Conservation (phyloP, 1,284 basidiomycete genomes). For the Puccinia coronata region DNA sequence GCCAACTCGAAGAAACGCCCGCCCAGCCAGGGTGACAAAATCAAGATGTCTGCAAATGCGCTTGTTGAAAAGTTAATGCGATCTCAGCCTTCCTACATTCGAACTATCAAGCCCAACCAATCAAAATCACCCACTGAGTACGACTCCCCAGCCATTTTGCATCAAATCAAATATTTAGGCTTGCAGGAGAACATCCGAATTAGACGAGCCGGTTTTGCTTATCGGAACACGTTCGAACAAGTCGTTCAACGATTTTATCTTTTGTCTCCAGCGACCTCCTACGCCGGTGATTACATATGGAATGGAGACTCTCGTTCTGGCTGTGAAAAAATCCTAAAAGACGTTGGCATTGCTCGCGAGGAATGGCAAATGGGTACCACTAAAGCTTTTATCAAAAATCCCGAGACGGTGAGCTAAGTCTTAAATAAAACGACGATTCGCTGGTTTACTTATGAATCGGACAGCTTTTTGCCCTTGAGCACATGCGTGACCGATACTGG, state of each 20-base stretch:
- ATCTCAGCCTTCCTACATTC: conserved; percentile 95
- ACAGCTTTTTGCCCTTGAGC: conserved; percentile 94
- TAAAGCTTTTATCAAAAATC: conserved; percentile 99
- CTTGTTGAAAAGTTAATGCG: conserved; percentile 95
- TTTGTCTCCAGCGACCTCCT: conserved; percentile 89
- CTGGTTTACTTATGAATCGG: background rate
- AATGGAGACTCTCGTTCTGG: conserved; percentile 84
- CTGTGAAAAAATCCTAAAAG: conserved; percentile 87
- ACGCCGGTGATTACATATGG: conserved; percentile 99
- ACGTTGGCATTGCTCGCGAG: conserved; percentile 91
- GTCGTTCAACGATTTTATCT: conserved; percentile 97
- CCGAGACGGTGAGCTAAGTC: conserved; percentile 76
- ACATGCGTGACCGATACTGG: conserved; percentile 99
- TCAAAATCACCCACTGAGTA: conserved; percentile 91
- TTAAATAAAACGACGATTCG: background rate
- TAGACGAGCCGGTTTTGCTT: conserved; percentile 94
- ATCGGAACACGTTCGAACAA: conserved; percentile 96
- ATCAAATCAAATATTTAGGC: conserved; percentile 99
- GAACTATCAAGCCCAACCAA: conserved; percentile 99
- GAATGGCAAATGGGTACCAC: conserved; percentile 99
- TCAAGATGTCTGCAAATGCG: conserved; percentile 90
- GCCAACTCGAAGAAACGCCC: conserved; percentile 97
- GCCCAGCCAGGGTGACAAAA: conserved; percentile 95
- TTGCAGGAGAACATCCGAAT: conserved; percentile 98
- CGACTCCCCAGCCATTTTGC: conserved; percentile 88